Evolutionary conservation across 495 filamentous ascomycete genomes (phyloP).

Genomic region (Baudoinia panamericana): DNA sequence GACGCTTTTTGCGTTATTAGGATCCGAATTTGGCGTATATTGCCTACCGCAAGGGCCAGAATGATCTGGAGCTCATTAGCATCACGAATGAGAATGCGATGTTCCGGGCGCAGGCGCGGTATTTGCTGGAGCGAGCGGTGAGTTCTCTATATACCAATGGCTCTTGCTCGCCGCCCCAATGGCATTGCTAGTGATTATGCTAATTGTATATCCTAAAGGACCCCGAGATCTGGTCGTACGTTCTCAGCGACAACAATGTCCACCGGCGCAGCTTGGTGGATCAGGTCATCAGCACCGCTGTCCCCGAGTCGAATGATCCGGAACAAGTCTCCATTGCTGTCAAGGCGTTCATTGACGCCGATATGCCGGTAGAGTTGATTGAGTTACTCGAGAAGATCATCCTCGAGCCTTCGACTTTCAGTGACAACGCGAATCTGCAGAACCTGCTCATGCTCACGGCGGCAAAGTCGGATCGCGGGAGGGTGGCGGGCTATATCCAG

Average conservation of each 20-base stretch:
- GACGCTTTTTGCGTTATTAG: no score
- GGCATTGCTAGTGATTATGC: no score
- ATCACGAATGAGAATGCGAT: constrained; percentile 97
- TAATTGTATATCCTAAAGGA: no score
- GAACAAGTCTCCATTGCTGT: constrained; percentile 93
- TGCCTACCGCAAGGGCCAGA: constrained; percentile 90
- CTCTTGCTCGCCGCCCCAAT: no score
- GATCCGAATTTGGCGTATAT: constrained; percentile 96
- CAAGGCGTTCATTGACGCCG: constrained; percentile 75
- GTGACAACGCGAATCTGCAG: constrained; percentile 89
- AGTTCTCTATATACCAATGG: no score
- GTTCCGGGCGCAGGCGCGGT: constrained; percentile 93
- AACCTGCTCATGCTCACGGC: constrained; percentile 96
- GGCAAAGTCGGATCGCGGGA: constrained; percentile 87
- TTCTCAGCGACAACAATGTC: constrained; percentile 87
- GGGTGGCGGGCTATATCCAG: constrained; percentile 95
- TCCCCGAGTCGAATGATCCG: constrained; percentile 80
- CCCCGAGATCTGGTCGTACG: constrained; percentile 83
- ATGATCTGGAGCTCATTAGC: constrained; percentile 91
- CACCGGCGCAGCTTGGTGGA: constrained; percentile 88
- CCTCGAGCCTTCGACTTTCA: constrained; percentile 91
- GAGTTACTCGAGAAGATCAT: constrained; percentile 99
- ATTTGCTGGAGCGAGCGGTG: constrained; percentile 80
- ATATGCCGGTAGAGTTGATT: constrained; percentile 87
- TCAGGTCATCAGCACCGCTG: constrained; percentile 91